A percentile compares a stretch with the other conserved stretches of the same genome.
Conservation (phyloP, 163 green algal species). For the Chloroidium sp. region DNA sequence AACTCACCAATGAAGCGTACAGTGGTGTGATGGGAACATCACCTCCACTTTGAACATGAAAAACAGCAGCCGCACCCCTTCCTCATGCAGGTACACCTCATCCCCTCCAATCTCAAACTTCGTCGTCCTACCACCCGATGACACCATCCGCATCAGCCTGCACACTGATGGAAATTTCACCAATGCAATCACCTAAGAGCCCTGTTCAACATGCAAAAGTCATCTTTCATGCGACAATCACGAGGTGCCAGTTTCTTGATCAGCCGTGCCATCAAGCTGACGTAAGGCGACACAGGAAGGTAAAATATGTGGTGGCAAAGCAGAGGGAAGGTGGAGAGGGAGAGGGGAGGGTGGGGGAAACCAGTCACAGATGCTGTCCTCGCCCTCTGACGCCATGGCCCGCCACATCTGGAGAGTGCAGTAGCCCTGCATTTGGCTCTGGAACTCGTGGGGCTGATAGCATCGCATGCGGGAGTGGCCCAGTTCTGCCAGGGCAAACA, state of each 20-base stretch:
- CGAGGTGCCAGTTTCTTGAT: no score
- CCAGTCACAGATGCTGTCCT: background rate
- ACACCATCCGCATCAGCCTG: conserved; percentile 11
- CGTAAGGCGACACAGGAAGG: no score
- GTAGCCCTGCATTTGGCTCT: conserved; percentile 25
- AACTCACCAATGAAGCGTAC: no score
- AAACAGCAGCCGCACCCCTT: background rate
- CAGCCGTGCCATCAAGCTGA: no score
- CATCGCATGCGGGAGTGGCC: conserved; percentile 2
- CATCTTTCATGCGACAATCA: no score
- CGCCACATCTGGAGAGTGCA: conserved; percentile 21
- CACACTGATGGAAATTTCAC: background rate
- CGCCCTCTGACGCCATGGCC: background rate
- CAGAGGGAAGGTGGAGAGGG: no score
- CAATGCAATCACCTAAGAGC: no score
- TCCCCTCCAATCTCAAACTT: background rate
- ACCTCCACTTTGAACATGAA: background rate
- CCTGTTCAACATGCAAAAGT: no score
- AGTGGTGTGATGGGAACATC: no score
- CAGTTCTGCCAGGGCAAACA: conserved; percentile 21
- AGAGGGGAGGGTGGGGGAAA: no score
- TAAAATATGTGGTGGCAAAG: no score
- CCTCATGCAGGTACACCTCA: background rate
- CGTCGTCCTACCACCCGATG: background rate
- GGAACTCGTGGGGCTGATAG: conserved; percentile 27